Percentiles rank a stretch among this genome's conserved stretches.
These are phyloP conservation scores for Trichomonascaceae sp. DNA, from an alignment of 1,139 yeast genomes.

Conservation along the genomic window DNA sequence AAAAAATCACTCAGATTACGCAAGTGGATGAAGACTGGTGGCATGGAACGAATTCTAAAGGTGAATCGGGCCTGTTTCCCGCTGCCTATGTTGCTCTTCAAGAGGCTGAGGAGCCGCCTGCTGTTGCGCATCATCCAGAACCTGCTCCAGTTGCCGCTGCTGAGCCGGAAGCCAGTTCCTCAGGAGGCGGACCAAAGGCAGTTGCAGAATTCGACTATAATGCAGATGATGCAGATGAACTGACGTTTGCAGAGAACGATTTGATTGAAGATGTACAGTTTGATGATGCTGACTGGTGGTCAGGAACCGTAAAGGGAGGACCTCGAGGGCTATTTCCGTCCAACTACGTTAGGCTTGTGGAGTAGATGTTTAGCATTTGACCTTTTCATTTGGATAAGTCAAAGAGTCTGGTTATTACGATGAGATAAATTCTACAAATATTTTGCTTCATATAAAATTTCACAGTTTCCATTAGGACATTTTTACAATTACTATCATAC, in stretches of 20 bases:
- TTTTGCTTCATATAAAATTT: background rate
- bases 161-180: slow-evolving; percentile 20
- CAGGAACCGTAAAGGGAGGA: slow-evolving; percentile 72
- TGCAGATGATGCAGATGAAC: slow-evolving; percentile 86
- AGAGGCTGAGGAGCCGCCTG: slow-evolving; percentile 15
- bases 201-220: slow-evolving; percentile 81
- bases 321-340: slow-evolving; percentile 79
- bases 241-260: slow-evolving; percentile 78
- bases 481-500: background rate
- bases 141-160: slow-evolving; percentile 28
- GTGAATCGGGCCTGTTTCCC: slow-evolving; percentile 81
- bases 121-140: slow-evolving; percentile 26
- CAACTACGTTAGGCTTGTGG: slow-evolving; percentile 59
- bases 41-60: slow-evolving; percentile 61
- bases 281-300: slow-evolving; percentile 97
- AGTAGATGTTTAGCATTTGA: slow-evolving; percentile 17
- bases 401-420: too few species aligned
- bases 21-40: slow-evolving; percentile 79
- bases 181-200: slow-evolving; percentile 50
- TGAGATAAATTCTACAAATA: too few species aligned
- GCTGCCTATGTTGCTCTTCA: slow-evolving; percentile 65
- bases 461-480: background rate
- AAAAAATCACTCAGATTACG: slow-evolving; percentile 56
- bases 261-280: slow-evolving; percentile 74
- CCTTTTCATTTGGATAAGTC: too few species aligned